Conservation (phyloP, 2,329 filamentous ascomycete species). For the Pezicula rhizophila region DNA sequence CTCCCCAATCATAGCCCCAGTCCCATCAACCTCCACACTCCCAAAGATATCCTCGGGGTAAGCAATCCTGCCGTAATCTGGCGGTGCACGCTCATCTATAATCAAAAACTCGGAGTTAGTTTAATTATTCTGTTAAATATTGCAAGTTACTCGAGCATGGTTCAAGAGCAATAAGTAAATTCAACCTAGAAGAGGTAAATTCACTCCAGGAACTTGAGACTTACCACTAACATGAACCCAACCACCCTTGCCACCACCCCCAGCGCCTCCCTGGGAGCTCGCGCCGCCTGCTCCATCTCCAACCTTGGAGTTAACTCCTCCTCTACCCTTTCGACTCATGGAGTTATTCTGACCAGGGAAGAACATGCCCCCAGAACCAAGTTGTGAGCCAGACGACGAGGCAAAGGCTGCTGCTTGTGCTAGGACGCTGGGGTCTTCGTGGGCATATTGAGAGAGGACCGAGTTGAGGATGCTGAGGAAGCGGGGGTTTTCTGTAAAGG, state of each 20-base stretch:
- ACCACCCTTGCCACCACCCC: conserved; percentile 53
- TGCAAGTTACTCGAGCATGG: no score
- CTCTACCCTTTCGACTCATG: conserved; percentile 28
- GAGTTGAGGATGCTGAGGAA: conserved; percentile 55
- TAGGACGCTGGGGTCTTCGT: conserved; percentile 48
- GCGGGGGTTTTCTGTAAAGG: conserved; percentile 51
- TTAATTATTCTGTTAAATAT: no score
- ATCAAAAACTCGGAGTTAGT: no score
- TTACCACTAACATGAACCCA: conserved; percentile 56
- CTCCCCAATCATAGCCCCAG: conserved; percentile 44
- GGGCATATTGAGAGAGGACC: conserved; percentile 49
- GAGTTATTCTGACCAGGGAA: conserved; percentile 31
- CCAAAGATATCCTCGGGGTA: conserved; percentile 67
- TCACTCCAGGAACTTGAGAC: no score
- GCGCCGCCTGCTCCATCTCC: conserved; percentile 48
- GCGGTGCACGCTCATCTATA: conserved; percentile 49
- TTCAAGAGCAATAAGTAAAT: no score
- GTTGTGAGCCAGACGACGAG: conserved; percentile 46
- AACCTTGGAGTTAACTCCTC: conserved; percentile 28
- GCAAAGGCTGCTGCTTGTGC: conserved; percentile 56
- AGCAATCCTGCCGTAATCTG: conserved; percentile 61
- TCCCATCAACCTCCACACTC: conserved; percentile 56
- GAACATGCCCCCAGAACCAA: conserved; percentile 46
- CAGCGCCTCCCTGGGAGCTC: conserved; percentile 53
- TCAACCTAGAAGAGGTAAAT: no score